Percentiles rank a stretch among this genome's conserved stretches.
phyloP scores from a whole-genome alignment of 2,329 filamentous ascomycete genomes.

The Cryphonectria naterciae region DNA sequence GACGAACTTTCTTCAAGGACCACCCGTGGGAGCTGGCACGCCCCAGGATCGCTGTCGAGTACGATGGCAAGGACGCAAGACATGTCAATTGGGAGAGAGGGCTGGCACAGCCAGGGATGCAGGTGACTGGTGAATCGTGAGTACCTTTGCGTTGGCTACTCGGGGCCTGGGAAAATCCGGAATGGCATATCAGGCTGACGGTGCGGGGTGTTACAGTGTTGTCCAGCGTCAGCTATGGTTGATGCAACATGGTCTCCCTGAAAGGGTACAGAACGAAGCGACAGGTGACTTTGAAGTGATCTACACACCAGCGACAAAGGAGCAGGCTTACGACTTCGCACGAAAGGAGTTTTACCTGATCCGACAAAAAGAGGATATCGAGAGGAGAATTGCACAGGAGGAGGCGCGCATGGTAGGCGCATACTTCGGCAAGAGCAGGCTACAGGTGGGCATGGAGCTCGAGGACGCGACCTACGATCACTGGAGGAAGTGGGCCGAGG shows the following conservation, averaged over 20 bases:
- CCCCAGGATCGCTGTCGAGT: conserved; percentile 82
- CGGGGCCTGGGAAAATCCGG: not conserved
- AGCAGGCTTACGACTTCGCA: conserved; percentile 80
- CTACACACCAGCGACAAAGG: conserved; percentile 54
- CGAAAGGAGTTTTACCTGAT: conserved; percentile 89
- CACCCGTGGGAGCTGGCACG: conserved; percentile 97
- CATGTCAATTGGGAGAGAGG: conserved; percentile 78
- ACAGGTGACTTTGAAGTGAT: conserved; percentile 12
- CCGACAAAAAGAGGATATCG: conserved; percentile 80
- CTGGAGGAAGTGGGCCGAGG: conserved; percentile 81
- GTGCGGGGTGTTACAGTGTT: conserved; percentile 61
- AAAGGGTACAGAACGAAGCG: conserved; percentile 7
- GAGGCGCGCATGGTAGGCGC: conserved; percentile 86
- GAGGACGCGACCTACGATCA: conserved; percentile 80
- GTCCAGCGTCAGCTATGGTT: conserved; percentile 90
- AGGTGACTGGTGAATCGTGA: conserved; percentile 83
- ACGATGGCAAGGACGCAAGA: conserved; percentile 80
- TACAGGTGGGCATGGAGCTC: conserved; percentile 79
- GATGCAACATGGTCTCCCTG: conserved; percentile 60
- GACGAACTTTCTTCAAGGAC: conserved; percentile 83
- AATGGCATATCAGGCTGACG: not conserved
- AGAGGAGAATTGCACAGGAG: conserved; percentile 81
- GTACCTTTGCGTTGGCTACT: conserved; percentile 29
- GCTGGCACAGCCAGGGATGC: conserved; percentile 73
- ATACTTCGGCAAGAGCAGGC: conserved; percentile 78